These are phyloP conservation scores for Penicillium sp. DNA, from an alignment of 2,329 filamentous ascomycete genomes.

Conservation along the genomic window DNA sequence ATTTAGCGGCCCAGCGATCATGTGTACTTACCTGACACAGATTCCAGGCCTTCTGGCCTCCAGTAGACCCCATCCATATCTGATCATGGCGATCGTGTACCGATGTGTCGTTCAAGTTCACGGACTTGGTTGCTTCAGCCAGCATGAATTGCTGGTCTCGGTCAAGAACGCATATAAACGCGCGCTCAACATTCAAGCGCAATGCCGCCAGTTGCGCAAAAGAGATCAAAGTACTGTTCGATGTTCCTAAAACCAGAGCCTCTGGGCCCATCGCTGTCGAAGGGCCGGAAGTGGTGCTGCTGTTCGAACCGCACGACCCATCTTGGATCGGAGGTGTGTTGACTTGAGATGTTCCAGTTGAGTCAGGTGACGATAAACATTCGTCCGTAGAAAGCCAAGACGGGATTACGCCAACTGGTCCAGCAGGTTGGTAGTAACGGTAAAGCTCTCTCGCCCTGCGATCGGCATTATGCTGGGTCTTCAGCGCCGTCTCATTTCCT, in stretches of 20 bases:
- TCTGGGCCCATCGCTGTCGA: slow-evolving; percentile 23
- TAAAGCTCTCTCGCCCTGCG: slow-evolving; percentile 41
- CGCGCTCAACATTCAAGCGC: slow-evolving; percentile 37
- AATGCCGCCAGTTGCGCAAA: slow-evolving; percentile 39
- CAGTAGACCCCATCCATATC: slow-evolving; percentile 34
- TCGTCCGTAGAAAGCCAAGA: slow-evolving; percentile 15
- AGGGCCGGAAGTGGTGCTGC: slow-evolving; percentile 10
- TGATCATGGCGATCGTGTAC: slow-evolving; percentile 32
- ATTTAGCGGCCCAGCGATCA: background rate
- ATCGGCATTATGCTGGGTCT: slow-evolving; percentile 27
- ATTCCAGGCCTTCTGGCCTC: slow-evolving; percentile 33
- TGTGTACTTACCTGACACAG: slow-evolving; percentile 34
- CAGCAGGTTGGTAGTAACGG: slow-evolving; percentile 39
- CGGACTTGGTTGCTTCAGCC: slow-evolving; percentile 50
- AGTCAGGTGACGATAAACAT: slow-evolving; percentile 9
- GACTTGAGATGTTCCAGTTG: background rate
- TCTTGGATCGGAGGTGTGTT: slow-evolving; percentile 12
- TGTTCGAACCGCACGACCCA: slow-evolving; percentile 8
- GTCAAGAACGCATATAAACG: slow-evolving; percentile 48
- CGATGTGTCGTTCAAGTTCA: slow-evolving; percentile 37
- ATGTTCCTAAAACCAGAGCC: slow-evolving; percentile 28
- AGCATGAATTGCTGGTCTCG: slow-evolving; percentile 51
- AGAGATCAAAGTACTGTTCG: slow-evolving; percentile 36
- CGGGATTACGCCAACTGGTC: slow-evolving; percentile 7
- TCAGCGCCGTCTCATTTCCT: background rate